These are phyloP conservation scores for Fusarium nygamai DNA, from an alignment of 2,329 filamentous ascomycete species.

Conservation along the genomic window DNA sequence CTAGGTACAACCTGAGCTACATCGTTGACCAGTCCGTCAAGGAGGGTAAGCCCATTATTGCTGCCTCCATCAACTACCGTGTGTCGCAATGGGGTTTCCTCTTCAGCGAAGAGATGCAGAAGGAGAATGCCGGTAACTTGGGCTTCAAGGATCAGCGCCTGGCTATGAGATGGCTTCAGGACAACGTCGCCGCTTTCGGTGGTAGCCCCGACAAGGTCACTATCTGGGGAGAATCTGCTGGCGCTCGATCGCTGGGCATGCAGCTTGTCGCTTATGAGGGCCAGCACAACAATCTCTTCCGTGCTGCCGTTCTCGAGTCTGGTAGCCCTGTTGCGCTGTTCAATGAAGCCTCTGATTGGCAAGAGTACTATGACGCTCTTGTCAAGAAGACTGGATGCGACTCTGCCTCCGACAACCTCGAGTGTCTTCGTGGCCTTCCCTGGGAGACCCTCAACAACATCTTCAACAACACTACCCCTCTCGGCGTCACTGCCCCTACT, in stretches of 20 bases:
- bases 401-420: conserved; percentile 36
- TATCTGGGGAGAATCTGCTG: conserved; percentile 65
- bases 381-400: conserved; percentile 39
- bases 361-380: conserved; percentile 46
- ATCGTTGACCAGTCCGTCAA: conserved; percentile 62
- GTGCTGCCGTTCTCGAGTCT: conserved; percentile 61
- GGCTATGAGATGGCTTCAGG: conserved; percentile 60
- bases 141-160: conserved; percentile 62
- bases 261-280: conserved; percentile 64
- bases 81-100: conserved; percentile 64
- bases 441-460: conserved; percentile 45
- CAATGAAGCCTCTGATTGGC: conserved; percentile 34
- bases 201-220: conserved; percentile 59
- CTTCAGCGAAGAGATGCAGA: conserved; percentile 53
- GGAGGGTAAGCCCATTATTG: conserved; percentile 60
- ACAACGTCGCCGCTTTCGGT: conserved; percentile 61
- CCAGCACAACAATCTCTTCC: conserved; percentile 63
- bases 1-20: conserved; percentile 68
- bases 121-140: conserved; percentile 58
- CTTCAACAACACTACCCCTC: conserved; percentile 39
- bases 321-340: conserved; percentile 51
- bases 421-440: conserved; percentile 47
- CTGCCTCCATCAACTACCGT: conserved; percentile 62
- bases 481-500: conserved; percentile 24
- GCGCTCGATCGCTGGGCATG: conserved; percentile 58